Conservation (phyloP, 805 yeast species). For the Teunomyces atbi region DNA sequence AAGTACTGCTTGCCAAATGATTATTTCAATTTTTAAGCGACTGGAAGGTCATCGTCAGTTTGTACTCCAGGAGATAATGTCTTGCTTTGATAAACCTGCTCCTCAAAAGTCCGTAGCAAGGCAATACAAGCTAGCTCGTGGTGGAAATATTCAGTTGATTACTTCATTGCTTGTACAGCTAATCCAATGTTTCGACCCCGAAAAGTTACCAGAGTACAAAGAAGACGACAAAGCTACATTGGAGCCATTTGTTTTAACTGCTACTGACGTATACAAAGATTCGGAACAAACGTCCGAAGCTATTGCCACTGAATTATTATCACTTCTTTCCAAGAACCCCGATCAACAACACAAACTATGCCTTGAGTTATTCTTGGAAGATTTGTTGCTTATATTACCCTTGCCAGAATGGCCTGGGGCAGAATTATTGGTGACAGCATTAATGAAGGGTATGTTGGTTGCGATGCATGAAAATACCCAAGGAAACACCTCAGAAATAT, state of each 20-base stretch:
- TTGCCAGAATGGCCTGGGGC: conserved; percentile 65
- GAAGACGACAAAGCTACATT: neutral
- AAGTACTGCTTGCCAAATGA: conserved; percentile 25
- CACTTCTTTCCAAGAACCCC: conserved; percentile 20
- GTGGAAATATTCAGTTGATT: conserved; percentile 48
- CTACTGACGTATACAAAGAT: conserved; percentile 2
- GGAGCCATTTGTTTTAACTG: neutral
- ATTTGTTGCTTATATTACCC: conserved; percentile 48
- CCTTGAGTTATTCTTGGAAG: conserved; percentile 57
- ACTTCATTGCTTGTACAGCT: conserved; percentile 44
- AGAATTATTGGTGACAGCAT: conserved; percentile 46
- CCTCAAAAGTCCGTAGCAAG: conserved; percentile 43
- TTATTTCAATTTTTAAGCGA: conserved; percentile 35
- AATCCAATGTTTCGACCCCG: conserved; percentile 36
- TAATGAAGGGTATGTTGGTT: conserved; percentile 43
- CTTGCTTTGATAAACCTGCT: conserved; percentile 50
- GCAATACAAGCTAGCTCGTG: conserved; percentile 42
- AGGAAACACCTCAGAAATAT: conserved; percentile 43
- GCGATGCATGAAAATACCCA: conserved; percentile 33
- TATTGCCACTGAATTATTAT: conserved; percentile 24
- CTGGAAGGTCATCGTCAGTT: conserved; percentile 54
- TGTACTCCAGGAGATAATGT: conserved; percentile 58
- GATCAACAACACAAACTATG: conserved; percentile 30
- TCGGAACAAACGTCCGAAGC: conserved; percentile 18
- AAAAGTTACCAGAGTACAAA: neutral